A percentile compares a stretch with the other conserved stretches of the same genome.
phyloP scores from a whole-genome alignment of 257 asterid species.

The Eucommia ulmoides region DNA sequence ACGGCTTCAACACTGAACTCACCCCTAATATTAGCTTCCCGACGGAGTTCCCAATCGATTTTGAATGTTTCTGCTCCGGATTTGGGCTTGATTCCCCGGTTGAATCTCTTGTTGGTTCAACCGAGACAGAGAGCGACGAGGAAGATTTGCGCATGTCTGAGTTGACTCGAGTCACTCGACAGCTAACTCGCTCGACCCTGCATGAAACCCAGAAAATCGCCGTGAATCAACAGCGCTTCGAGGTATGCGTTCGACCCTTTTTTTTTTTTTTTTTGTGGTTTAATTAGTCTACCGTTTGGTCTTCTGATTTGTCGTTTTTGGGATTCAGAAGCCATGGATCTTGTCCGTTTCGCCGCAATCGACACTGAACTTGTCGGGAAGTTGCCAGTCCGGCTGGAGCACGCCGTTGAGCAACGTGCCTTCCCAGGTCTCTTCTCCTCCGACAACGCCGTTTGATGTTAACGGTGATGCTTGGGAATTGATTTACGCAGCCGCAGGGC shows the following conservation, averaged over 20 bases:
- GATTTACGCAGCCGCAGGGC: neutral
- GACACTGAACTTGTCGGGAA: constrained; percentile 22
- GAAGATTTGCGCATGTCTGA: neutral
- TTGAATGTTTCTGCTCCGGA: neutral
- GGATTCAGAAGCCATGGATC: constrained; percentile 22
- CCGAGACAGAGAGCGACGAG: constrained; percentile 1
- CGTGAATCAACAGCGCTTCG: neutral
- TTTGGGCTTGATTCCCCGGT: neutral
- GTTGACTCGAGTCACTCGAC: neutral
- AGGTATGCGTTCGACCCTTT: neutral
- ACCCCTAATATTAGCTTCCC: neutral
- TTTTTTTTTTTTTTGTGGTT: neutral
- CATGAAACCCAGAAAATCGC: neutral
- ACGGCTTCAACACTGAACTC: neutral
- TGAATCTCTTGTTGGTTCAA: neutral
- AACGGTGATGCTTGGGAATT: constrained; percentile 32
- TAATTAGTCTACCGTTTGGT: neutral
- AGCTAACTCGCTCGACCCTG: neutral
- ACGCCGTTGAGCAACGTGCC: constrained; percentile 43
- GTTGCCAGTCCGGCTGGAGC: constrained; percentile 30
- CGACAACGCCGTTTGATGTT: constrained; percentile 18
- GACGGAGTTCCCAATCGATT: neutral
- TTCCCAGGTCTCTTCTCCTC: constrained; percentile 31
- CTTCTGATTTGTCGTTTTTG: neutral
- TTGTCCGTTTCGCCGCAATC: constrained; percentile 63